Conservation (phyloP, 1,139 yeast genomes). For the Eremothecium coryli region DNA sequence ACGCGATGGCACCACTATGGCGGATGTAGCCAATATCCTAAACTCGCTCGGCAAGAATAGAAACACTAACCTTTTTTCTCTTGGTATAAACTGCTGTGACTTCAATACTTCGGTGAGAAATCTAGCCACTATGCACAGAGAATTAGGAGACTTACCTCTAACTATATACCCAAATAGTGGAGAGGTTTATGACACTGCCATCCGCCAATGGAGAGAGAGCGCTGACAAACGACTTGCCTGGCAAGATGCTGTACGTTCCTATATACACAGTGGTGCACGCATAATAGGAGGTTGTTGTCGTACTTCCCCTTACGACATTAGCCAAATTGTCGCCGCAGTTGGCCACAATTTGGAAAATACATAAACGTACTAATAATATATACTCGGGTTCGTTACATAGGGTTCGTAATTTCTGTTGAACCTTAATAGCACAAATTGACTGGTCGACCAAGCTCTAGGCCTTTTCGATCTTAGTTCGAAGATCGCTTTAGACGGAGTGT, state of each 20-base stretch:
- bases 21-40: constrained; percentile 16
- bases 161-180: constrained; percentile 28
- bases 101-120: constrained; percentile 19
- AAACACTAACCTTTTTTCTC: constrained; percentile 18
- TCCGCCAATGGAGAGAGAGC: constrained; percentile 17
- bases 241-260: constrained; percentile 20
- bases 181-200: constrained; percentile 24
- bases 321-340: constrained; percentile 15
- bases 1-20: constrained; percentile 26
- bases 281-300: constrained; percentile 30
- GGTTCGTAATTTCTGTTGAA: too few species aligned
- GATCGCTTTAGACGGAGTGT: too few species aligned
- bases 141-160: constrained; percentile 18
- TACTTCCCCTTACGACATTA: constrained; percentile 24
- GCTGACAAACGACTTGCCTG: too few species aligned
- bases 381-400: too few species aligned
- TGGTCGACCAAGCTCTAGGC: too few species aligned
- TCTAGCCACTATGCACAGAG: constrained; percentile 14
- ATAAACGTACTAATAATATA: too few species aligned
- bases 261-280: constrained; percentile 17
- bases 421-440: too few species aligned
- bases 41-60: constrained; percentile 33
- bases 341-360: too few species aligned
- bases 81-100: constrained; percentile 27
- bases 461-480: too few species aligned